Conservation (phyloP, 352 stramenopile genomes). For the Phytophthora multivora region DNA sequence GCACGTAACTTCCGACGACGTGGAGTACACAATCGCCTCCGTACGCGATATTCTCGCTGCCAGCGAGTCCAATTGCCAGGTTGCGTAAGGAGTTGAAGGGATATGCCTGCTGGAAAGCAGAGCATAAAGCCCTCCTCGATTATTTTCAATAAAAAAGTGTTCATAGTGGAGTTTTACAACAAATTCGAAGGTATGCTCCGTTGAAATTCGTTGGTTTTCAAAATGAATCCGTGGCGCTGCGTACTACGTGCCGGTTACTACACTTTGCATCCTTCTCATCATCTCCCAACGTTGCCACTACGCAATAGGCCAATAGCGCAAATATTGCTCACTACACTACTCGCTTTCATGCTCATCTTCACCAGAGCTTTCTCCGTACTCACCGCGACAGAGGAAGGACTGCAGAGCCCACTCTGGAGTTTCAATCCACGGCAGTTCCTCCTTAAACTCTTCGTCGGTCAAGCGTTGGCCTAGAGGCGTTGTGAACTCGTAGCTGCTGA, state of each 20-base stretch:
- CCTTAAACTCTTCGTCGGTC: constrained; percentile 13
- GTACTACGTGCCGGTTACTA: no score
- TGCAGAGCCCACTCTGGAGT: constrained; percentile 11
- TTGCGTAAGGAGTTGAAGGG: constrained; percentile 23
- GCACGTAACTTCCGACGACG: constrained; percentile 64
- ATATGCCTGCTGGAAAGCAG: constrained; percentile 15
- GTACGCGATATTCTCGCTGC: constrained; percentile 62
- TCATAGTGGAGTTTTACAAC: constrained; percentile 6
- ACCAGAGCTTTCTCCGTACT: neutral
- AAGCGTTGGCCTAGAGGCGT: constrained; percentile 12
- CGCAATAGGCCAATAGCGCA: no score
- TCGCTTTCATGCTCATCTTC: neutral
- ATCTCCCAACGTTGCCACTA: no score
- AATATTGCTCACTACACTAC: no score
- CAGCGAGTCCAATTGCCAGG: constrained; percentile 29
- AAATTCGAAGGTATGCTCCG: no score
- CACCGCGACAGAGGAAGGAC: constrained; percentile 5
- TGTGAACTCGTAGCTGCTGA: constrained; percentile 24
- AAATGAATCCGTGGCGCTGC: no score
- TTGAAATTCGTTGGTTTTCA: no score
- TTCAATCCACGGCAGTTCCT: neutral
- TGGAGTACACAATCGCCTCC: constrained; percentile 65
- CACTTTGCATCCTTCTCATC: no score
- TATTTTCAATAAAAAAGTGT: constrained; percentile 35
- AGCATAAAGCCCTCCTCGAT: constrained; percentile 13